phyloP scores from a whole-genome alignment of 768 basidiomycete genomes.

The Kwoniella bestiolae region DNA sequence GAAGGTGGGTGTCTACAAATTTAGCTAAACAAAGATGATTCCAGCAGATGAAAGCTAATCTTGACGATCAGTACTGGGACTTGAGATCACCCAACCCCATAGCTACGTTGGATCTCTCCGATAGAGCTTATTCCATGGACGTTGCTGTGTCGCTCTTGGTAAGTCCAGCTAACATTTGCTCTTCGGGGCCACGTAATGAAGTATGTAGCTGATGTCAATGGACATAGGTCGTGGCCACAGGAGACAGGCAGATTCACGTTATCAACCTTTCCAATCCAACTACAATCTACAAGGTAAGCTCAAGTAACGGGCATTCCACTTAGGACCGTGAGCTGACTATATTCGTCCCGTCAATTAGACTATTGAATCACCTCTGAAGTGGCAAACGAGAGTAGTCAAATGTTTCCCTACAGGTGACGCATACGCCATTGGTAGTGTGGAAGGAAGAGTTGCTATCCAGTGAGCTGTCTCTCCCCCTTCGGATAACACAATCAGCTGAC shows the following conservation, averaged over 20 bases:
- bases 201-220: background rate
- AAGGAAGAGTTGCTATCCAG: constrained; percentile 91
- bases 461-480: constrained; percentile 60
- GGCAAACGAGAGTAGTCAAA: constrained; percentile 56
- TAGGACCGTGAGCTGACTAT: too few species aligned
- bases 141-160: constrained; percentile 75
- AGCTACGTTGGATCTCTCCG: constrained; percentile 75
- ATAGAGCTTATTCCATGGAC: constrained; percentile 83
- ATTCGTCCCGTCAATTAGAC: constrained; percentile 64
- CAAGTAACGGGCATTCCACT: background rate
- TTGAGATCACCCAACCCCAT: constrained; percentile 75
- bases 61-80: constrained; percentile 99
- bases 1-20: constrained; percentile 68
- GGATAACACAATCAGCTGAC: constrained; percentile 8
- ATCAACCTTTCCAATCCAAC: constrained; percentile 83
- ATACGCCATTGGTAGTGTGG: constrained; percentile 60
- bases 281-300: constrained; percentile 71
- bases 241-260: constrained; percentile 88
- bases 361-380: constrained; percentile 80
- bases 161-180: background rate
- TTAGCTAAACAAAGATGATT: background rate
- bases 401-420: constrained; percentile 59
- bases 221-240: constrained; percentile 78
- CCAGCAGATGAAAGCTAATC: background rate
- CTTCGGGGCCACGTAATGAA: background rate